phyloP scores from a whole-genome alignment of 1,284 basidiomycete genomes.

The Cutaneotrichosporon spelunceum region DNA sequence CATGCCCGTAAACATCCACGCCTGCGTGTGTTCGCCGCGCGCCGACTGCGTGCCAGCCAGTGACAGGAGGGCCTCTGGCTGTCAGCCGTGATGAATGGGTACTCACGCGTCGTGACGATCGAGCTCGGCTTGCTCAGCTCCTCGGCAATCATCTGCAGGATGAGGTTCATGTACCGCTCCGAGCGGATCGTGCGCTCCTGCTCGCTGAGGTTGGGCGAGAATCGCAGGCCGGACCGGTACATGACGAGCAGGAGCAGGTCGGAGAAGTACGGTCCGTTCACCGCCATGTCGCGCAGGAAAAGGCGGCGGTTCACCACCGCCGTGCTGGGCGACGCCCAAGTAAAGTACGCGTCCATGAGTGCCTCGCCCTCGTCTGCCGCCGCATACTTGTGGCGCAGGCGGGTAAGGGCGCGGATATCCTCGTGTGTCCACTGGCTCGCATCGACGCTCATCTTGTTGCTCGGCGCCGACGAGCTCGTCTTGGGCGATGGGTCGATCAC shows the following conservation, averaged over 20 bases:
- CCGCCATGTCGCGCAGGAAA: slow-evolving; percentile 30
- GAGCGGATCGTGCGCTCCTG: slow-evolving; percentile 22
- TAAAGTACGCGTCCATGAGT: slow-evolving; percentile 27
- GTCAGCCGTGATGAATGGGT: background rate
- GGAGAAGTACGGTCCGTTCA: slow-evolving; percentile 27
- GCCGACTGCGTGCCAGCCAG: slow-evolving; percentile 26
- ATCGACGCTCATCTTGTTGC: slow-evolving; percentile 12
- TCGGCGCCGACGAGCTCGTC: background rate
- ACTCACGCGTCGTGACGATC: slow-evolving; percentile 21
- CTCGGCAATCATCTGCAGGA: slow-evolving; percentile 25
- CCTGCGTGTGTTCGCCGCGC: slow-evolving; percentile 25
- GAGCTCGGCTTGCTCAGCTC: slow-evolving; percentile 24
- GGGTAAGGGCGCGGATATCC: slow-evolving; percentile 22
- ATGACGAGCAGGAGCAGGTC: slow-evolving; percentile 27
- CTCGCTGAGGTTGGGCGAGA: slow-evolving; percentile 22
- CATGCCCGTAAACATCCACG: slow-evolving; percentile 30
- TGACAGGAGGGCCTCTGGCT: slow-evolving; percentile 23
- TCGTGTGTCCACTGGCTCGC: slow-evolving; percentile 17
- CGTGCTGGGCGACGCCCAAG: slow-evolving; percentile 23
- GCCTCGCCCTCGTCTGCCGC: slow-evolving; percentile 27
- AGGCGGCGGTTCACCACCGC: slow-evolving; percentile 20
- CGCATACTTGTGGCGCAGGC: slow-evolving; percentile 26
- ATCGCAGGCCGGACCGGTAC: slow-evolving; percentile 25
- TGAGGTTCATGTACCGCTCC: slow-evolving; percentile 25
- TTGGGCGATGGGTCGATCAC: slow-evolving; percentile 12